A percentile compares a stretch with the other conserved stretches of the same genome.
Evolutionary conservation across 2,329 filamentous ascomycete species (phyloP).

Genomic region (Septoria linicola): DNA sequence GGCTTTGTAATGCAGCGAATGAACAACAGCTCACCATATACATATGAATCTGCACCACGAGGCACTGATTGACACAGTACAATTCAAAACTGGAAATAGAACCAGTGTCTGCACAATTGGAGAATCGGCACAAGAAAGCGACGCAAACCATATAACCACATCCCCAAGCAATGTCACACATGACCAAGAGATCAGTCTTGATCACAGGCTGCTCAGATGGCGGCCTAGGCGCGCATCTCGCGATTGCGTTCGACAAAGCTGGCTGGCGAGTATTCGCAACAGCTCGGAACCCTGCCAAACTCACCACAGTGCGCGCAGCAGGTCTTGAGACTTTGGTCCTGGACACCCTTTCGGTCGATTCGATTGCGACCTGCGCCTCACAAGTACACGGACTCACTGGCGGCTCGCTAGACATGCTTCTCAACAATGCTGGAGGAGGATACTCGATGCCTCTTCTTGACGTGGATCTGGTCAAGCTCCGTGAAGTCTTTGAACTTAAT

Average conservation of each 20-base stretch:
- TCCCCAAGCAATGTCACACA: too few species aligned
- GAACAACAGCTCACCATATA: too few species aligned
- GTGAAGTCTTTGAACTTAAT: constrained; percentile 38
- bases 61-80: too few species aligned
- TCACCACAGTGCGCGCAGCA: constrained; percentile 18
- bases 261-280: constrained; percentile 46
- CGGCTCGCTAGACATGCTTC: constrained; percentile 42
- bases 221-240: constrained; percentile 45
- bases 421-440: constrained; percentile 50
- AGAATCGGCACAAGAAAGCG: too few species aligned
- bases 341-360: constrained; percentile 36
- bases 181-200: constrained; percentile 14
- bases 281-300: constrained; percentile 40
- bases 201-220: constrained; percentile 40
- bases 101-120: too few species aligned
- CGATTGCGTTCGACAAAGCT: constrained; percentile 40
- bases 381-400: constrained; percentile 30
- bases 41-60: too few species aligned
- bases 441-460: constrained; percentile 34
- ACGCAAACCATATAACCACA: too few species aligned
- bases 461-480: constrained; percentile 26
- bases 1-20: too few species aligned
- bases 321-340: constrained; percentile 28
- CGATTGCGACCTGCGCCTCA: constrained; percentile 31
- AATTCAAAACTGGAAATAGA: too few species aligned